Evolutionary conservation across 163 green algal genomes (phyloP), one percentile per base, ranked within the genome.

Genomic region (Scenedesmus sp.): DNA sequence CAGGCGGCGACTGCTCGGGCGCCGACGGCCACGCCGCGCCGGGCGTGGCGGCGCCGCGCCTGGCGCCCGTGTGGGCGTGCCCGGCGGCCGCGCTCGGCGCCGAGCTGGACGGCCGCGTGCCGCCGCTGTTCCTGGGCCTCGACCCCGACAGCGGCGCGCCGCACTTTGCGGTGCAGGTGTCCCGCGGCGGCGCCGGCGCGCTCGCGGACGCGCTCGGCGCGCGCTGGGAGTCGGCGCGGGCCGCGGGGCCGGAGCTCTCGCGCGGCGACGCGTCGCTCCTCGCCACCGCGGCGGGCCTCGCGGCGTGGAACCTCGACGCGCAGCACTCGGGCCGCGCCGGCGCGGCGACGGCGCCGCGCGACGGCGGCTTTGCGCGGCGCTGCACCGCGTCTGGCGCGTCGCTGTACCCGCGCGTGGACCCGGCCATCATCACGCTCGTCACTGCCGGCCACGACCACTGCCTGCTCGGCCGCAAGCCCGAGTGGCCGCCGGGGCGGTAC

Each of bases 391-490:
- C 26, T 26, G 53, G 63, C 10, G 39, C 64, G 2, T 34, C 14
- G 0, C 2, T 79, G 17, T 94, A 91, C 70, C 89, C 91, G 0
- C 81, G 92, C 18, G 84, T 95, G 2, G 92, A 97, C 83, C 92
- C 92, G 1, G 92, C 92, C 3, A 87, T 94, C 45, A 96, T 97
- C 64, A 90, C 89, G 66, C 72, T 89, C 1, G 87, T 81, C 4
- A 75, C 54, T 0, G 56, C 33, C 0, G 85, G 85, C 15, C 11
- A 20, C 9, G 83, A 92, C 45, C 92, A 85, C 73, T 78, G 85
- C 60, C 76, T 97, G 80, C 80, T 97, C 73, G 93, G 93, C 1
- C 83, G 91, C 42, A 95, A 96, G 81, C 44, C 82, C 0, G 79
- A 83, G 15, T 97, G 93, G 93, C 29, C 56, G 20, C 31, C 22